Conservation (phyloP, 1,139 yeast species). For the Pneumocystis sp. region DNA sequence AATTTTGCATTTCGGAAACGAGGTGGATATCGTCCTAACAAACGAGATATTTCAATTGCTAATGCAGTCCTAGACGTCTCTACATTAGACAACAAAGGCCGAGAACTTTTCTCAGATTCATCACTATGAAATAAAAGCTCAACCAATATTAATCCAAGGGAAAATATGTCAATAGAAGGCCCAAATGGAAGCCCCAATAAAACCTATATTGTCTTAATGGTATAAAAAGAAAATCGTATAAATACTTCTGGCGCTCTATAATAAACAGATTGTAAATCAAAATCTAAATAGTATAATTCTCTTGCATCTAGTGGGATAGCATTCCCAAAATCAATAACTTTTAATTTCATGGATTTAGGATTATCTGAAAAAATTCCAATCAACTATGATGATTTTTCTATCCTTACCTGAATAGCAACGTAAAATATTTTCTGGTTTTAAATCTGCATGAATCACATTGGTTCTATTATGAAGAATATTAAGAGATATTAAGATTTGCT, state of each 20-base stretch:
- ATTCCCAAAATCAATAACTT: slow-evolving; percentile 3
- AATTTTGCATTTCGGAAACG: not conserved
- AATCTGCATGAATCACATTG: slow-evolving; percentile 68
- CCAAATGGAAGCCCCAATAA: slow-evolving; percentile 4
- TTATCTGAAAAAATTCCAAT: not conserved
- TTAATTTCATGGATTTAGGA: not conserved
- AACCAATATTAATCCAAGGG: slow-evolving; percentile 2
- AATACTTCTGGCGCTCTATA: slow-evolving; percentile 5
- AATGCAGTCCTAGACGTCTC: slow-evolving; percentile 5
- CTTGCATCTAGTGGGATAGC: slow-evolving; percentile 2
- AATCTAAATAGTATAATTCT: slow-evolving; percentile 2
- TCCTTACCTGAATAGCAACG: slow-evolving; percentile 3
- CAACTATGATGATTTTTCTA: not conserved
- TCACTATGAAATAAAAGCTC: slow-evolving; percentile 1
- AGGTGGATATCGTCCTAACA: not conserved
- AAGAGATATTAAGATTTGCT: not conserved
- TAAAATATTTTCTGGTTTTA: slow-evolving; percentile 73
- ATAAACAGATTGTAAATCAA: slow-evolving; percentile 5
- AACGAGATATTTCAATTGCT: slow-evolving; percentile 11
- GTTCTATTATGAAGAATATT: slow-evolving; percentile 32
- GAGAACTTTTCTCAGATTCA: not conserved
- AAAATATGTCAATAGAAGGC: slow-evolving; percentile 3
- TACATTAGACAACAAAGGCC: not conserved
- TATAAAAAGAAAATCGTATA: not conserved
- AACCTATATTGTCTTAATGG: not conserved